Percentiles rank a stretch among this genome's conserved stretches.
Conservation (phyloP, 2,329 filamentous ascomycete species). For the Aspergillus sp. region DNA sequence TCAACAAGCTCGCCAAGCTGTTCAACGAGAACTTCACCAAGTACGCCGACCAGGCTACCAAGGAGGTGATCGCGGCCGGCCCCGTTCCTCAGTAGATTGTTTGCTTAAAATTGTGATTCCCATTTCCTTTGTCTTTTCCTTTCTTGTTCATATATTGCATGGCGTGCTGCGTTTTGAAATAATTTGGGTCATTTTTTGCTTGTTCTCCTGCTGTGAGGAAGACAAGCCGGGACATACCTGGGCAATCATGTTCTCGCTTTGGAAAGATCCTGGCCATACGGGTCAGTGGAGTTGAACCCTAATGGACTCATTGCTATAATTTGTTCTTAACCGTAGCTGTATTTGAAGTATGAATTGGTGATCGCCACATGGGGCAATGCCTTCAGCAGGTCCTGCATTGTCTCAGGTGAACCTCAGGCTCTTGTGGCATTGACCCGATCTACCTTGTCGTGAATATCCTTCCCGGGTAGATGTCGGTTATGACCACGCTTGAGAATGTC, state of each 20-base stretch:
- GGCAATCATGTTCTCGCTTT: background rate
- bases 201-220: constrained; percentile 2
- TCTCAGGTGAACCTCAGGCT: too few species aligned
- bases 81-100: constrained; percentile 30
- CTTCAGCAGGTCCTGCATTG: too few species aligned
- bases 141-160: constrained; percentile 29
- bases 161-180: constrained; percentile 26
- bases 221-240: constrained; percentile 10
- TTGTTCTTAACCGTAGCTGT: background rate
- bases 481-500: too few species aligned
- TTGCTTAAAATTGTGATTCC: constrained; percentile 4
- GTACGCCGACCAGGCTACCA: constrained; percentile 80
- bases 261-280: constrained; percentile 1
- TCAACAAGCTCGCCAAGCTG: constrained; percentile 82
- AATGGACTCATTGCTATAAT: background rate
- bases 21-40: constrained; percentile 99
- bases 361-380: too few species aligned
- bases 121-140: constrained; percentile 19
- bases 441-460: too few species aligned
- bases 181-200: constrained; percentile 10
- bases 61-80: constrained; percentile 66
- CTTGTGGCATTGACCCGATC: too few species aligned
- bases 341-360: too few species aligned
- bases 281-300: constrained; percentile 1
- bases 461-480: too few species aligned